Conservation (phyloP, 352 stramenopile species). For the Pythium rishiriense region DNA sequence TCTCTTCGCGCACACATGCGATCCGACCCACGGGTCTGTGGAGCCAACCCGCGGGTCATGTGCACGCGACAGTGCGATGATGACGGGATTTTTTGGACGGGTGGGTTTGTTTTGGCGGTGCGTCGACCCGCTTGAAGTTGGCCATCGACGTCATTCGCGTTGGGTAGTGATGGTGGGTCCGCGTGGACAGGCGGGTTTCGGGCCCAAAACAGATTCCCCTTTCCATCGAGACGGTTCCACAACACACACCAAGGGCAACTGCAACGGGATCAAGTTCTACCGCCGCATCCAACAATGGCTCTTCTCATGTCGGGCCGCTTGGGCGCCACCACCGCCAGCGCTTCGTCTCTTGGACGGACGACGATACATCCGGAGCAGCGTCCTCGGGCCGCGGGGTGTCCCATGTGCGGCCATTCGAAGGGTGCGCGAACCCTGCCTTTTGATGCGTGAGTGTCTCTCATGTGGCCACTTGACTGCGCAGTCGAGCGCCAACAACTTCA, state of each 20-base stretch:
- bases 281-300: background rate
- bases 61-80: background rate
- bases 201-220: constrained; percentile 14
- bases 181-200: background rate
- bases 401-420: too few relatives aligned
- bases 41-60: constrained; percentile 3
- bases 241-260: constrained; percentile 13
- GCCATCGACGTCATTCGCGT: constrained; percentile 2
- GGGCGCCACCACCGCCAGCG: background rate
- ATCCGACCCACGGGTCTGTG: constrained; percentile 20
- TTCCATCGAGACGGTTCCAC: constrained; percentile 17
- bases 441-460: constrained; percentile 17
- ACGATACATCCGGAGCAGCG: constrained; percentile 22
- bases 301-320: constrained; percentile 9
- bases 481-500: constrained; percentile 26
- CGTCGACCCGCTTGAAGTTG: constrained; percentile 20
- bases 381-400: constrained; percentile 4
- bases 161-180: too few relatives aligned
- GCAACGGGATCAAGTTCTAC: constrained; percentile 17
- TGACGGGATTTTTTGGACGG: background rate
- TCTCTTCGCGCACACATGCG: constrained; percentile 13
- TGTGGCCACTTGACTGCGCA: constrained; percentile 19
- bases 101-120: constrained; percentile 1
- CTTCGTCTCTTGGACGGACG: background rate
- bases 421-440: background rate